Base-by-base conservation (phyloP, 257 asterid species). In the Solanum arcanum region DNA sequence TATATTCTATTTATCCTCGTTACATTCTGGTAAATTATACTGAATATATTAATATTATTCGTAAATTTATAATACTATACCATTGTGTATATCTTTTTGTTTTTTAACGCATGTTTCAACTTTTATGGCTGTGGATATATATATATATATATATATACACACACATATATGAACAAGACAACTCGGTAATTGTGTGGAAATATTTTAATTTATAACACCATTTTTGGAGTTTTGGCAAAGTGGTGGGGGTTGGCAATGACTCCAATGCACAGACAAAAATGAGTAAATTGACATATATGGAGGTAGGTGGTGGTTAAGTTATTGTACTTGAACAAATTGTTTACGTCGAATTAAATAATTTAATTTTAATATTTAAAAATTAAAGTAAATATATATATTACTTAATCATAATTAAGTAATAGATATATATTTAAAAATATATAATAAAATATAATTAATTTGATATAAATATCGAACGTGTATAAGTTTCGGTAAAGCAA, bases 191-290 rank as follows among this genome's bases (percentile, higher is more conserved):
- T 77, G 83, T 77, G 83, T 13, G 21, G 62, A 77, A 74, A 42
- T 77, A 77, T 25, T 56, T 77, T 25, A 14, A 44, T n/a, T 25
- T 13, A 77, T 25, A 27, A 44, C n/a, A 44, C 37, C 23, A n/a
- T 25, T 77, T 77, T 77, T 25, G 83, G n/a, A 77, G 8, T 77
- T 25, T 42, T 12, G 33, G 83, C 81, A n/a, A 76, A n/a, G 83
- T 77, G 83, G 62, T 44, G 62, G 62, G n/a, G 39, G 37, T n/a
- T 44, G n/a, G 39, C 62, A 77, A 77, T 44, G 62, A 77, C 39
- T 44, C 83, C 83, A 44, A 77, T 77, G 62, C 62, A 44, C 37
- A 42, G 14, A 77, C 37, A n/a, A 77, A 42, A 25, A 41, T 42
- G 62, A 44, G 62, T 77, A 42, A 44, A 77, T 77, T 42, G 83